A percentile compares a stretch with the other conserved stretches of the same genome.
phyloP scores from a whole-genome alignment of 768 basidiomycete species.

The Suillus subalutaceus region DNA sequence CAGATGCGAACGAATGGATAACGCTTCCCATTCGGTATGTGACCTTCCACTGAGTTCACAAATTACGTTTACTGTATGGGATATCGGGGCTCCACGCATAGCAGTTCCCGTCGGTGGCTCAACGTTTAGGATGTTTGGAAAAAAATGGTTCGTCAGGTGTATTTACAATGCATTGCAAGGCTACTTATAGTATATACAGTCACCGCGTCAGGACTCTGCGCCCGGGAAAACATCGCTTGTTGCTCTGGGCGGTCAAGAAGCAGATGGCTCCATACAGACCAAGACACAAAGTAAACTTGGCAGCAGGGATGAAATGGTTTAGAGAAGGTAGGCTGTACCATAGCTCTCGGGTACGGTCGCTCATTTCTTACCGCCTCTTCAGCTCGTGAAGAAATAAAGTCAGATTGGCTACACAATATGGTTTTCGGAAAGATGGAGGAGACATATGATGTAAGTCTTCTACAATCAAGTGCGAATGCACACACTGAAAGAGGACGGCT shows the following conservation, averaged over 20 bases:
- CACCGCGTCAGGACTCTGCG: slow-evolving; percentile 68
- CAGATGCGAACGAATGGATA: too few species aligned
- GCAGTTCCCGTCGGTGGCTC: slow-evolving; percentile 89
- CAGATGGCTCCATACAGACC: slow-evolving; percentile 83
- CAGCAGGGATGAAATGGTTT: slow-evolving; percentile 89
- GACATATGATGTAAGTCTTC: slow-evolving; percentile 75
- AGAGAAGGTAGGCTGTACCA: slow-evolving; percentile 66
- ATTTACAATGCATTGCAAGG: background rate
- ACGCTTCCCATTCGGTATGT: slow-evolving; percentile 74
- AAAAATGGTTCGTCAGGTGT: slow-evolving; percentile 71
- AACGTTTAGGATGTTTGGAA: slow-evolving; percentile 87
- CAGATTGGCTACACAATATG: slow-evolving; percentile 94
- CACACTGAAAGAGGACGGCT: background rate
- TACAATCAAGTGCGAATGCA: background rate
- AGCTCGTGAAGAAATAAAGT: slow-evolving; percentile 94
- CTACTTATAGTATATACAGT: slow-evolving; percentile 3
- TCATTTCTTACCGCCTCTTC: slow-evolving; percentile 26
- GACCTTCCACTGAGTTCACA: slow-evolving; percentile 88
- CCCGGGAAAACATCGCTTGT: slow-evolving; percentile 86
- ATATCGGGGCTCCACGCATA: slow-evolving; percentile 81
- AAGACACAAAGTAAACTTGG: slow-evolving; percentile 87
- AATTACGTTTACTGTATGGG: slow-evolving; percentile 93
- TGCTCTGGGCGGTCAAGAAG: slow-evolving; percentile 85
- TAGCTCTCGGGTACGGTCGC: slow-evolving; percentile 14
- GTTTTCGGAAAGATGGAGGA: slow-evolving; percentile 95